Evolutionary conservation across 208 protist species (phyloP).

Genomic region (Leishmania tropica): DNA sequence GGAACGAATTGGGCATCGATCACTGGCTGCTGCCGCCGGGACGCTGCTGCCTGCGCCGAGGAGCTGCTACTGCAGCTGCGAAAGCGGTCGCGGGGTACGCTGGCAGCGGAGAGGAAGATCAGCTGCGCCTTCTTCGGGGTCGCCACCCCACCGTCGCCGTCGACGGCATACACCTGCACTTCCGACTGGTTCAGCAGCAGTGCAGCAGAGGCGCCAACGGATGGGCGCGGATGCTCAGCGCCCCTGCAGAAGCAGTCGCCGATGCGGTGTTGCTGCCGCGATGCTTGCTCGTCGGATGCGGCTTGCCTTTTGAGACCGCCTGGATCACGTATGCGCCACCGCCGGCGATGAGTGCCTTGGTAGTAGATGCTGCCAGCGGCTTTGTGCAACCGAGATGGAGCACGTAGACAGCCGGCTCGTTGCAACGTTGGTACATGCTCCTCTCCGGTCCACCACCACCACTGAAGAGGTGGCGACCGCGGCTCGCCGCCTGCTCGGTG

Average conservation of each 20-base stretch:
- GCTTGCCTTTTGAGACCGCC: conserved; percentile 6
- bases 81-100: too few species aligned
- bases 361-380: conserved; percentile 20
- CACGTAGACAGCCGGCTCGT: conserved; percentile 34
- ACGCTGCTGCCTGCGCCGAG: not conserved
- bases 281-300: not conserved
- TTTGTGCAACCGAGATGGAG: conserved; percentile 36
- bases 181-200: conserved; percentile 19
- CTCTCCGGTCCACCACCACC: conserved; percentile 18
- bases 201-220: conserved; percentile 41
- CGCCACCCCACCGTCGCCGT: conserved; percentile 7
- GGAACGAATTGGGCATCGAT: conserved; percentile 35
- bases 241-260: not conserved
- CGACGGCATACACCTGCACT: conserved; percentile 37
- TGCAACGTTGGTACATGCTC: conserved; percentile 17
- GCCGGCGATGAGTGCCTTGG: conserved; percentile 14
- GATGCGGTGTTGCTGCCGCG: not conserved
- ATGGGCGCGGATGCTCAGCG: conserved; percentile 35
- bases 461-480: not conserved
- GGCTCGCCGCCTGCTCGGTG: not conserved
- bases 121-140: conserved; percentile 14
- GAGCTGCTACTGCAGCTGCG: not conserved
- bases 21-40: conserved; percentile 4
- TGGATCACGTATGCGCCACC: conserved; percentile 37
- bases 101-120: conserved; percentile 9